A percentile compares a stretch with the other conserved stretches of the same genome.
These are phyloP conservation scores for Catharanthus roseus DNA, from an alignment of 257 asterid genomes.

Conservation along the genomic window DNA sequence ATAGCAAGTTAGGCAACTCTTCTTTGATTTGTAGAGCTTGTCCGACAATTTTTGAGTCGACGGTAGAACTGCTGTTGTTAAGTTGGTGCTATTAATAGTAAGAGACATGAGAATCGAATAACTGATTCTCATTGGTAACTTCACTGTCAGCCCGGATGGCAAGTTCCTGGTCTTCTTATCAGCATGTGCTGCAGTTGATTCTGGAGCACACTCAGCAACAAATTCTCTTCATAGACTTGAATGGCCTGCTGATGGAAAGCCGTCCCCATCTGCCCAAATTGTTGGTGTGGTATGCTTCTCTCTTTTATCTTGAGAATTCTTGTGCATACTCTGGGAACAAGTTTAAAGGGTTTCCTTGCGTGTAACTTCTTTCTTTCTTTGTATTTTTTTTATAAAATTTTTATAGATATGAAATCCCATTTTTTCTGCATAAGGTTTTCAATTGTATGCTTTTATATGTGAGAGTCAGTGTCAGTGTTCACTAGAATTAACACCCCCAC, in stretches of 20 bases:
- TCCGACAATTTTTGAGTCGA: background rate
- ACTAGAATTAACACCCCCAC: background rate
- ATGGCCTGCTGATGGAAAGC: constrained; percentile 68
- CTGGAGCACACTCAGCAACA: constrained; percentile 83
- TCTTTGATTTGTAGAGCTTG: background rate
- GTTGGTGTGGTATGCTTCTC: constrained; percentile 60
- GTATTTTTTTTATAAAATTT: too few species aligned
- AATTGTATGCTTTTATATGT: background rate
- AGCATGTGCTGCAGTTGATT: constrained; percentile 65
- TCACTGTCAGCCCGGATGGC: constrained; percentile 75
- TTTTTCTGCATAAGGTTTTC: background rate
- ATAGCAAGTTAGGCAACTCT: background rate
- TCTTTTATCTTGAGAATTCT: constrained; percentile 4
- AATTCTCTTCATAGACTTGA: constrained; percentile 74
- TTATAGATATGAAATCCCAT: background rate
- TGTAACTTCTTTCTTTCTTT: background rate
- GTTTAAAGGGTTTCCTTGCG: background rate
- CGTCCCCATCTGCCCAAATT: constrained; percentile 33
- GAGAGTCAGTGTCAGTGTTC: background rate
- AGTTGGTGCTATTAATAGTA: background rate
- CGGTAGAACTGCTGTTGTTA: background rate
- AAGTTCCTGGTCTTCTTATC: constrained; percentile 70
- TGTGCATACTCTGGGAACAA: constrained; percentile 1
- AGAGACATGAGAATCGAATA: background rate
- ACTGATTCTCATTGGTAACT: background rate